Conservation (phyloP, 2,329 filamentous ascomycete species). For the Penicillium sp. region DNA sequence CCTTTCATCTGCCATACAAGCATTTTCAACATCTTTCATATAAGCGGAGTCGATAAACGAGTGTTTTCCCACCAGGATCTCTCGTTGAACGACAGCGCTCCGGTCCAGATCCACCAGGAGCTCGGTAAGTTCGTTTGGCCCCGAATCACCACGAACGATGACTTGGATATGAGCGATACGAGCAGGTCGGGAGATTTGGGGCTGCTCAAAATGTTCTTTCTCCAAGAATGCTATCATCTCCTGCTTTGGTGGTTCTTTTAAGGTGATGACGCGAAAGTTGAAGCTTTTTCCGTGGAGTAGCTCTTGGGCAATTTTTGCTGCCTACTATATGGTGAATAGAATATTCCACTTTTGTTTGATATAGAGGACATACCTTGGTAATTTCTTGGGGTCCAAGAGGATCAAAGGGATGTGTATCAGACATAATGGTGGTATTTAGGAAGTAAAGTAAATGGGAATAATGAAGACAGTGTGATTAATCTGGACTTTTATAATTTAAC, state of each 20-base stretch:
- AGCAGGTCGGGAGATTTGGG: constrained; percentile 24
- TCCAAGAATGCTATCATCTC: constrained; percentile 50
- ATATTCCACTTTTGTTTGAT: not conserved
- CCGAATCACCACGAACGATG: not conserved
- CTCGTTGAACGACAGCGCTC: constrained; percentile 11
- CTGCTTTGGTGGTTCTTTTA: constrained; percentile 53
- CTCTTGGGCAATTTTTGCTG: constrained; percentile 35
- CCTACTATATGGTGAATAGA: constrained; percentile 10
- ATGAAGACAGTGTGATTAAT: not conserved
- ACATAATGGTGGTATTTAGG: constrained; percentile 13
- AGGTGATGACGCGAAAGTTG: constrained; percentile 53
- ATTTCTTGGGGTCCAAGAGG: constrained; percentile 35
- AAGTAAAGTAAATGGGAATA: not conserved
- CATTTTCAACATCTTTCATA: constrained; percentile 51
- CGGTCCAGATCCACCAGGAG: constrained; percentile 25
- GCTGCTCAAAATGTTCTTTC: constrained; percentile 39
- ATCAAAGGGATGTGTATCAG: constrained; percentile 32
- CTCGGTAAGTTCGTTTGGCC: constrained; percentile 24
- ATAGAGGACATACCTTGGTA: constrained; percentile 20
- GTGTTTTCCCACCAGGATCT: constrained; percentile 28
- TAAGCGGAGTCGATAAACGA: constrained; percentile 41
- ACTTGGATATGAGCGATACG: constrained; percentile 47
- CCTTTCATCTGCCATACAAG: constrained; percentile 45
- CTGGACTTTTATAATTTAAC: not conserved
- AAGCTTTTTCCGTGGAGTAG: constrained; percentile 34